phyloP scores from a whole-genome alignment of 345 rosid species.

The Eutrema yunnanense region DNA sequence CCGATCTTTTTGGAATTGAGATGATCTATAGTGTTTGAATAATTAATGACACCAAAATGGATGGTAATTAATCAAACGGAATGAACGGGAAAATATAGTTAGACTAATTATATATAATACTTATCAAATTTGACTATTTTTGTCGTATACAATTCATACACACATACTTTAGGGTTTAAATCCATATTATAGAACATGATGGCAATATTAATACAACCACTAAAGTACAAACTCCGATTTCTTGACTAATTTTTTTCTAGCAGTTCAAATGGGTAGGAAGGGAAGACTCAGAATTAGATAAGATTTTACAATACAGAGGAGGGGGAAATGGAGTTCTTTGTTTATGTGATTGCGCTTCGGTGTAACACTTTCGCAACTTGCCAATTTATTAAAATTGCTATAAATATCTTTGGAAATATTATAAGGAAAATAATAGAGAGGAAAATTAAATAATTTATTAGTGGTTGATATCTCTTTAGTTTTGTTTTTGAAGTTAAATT shows the following conservation, averaged over 20 bases:
- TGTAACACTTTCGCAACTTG: slow-evolving; percentile 3
- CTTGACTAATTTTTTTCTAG: neutral
- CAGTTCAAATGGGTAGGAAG: neutral
- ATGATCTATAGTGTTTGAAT: neutral
- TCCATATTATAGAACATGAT: neutral
- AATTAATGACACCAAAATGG: neutral
- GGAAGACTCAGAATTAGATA: neutral
- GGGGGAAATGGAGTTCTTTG: neutral
- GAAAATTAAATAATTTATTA: neutral
- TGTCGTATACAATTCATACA: neutral
- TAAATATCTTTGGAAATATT: neutral
- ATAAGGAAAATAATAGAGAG: neutral
- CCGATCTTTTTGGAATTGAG: slow-evolving; percentile 5
- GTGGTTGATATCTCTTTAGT: neutral
- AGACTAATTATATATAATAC: neutral
- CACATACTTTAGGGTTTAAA: neutral
- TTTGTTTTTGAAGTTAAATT: neutral
- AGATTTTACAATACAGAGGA: neutral
- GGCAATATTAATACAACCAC: neutral
- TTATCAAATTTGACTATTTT: neutral
- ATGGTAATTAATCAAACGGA: neutral
- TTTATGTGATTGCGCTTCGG: slow-evolving; percentile 3
- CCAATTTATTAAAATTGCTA: neutral
- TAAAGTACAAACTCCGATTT: neutral
- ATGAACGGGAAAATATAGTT: neutral